phyloP scores from a whole-genome alignment of 2,329 filamentous ascomycete genomes.

The Lachnellula subtilissima region DNA sequence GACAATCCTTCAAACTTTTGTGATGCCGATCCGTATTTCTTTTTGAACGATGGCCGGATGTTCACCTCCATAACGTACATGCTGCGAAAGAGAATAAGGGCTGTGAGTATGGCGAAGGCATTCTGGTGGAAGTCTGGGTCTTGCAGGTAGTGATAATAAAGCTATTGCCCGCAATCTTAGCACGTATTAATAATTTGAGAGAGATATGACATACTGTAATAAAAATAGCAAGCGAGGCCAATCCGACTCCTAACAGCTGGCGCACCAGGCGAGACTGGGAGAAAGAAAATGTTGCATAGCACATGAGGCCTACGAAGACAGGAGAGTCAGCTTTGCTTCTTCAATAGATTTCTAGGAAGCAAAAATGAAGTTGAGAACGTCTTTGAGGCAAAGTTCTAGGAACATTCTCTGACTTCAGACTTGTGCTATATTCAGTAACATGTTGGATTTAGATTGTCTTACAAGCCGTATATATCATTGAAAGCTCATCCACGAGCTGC shows the following conservation, averaged over 20 bases:
- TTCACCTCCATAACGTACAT: slow-evolving; percentile 67
- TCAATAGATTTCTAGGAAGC: too few species aligned
- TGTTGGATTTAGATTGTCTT: too few species aligned
- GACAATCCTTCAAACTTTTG: slow-evolving; percentile 49
- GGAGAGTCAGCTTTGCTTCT: too few species aligned
- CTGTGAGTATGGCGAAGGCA: slow-evolving; percentile 60
- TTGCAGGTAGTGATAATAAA: slow-evolving; percentile 70
- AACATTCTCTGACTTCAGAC: too few species aligned
- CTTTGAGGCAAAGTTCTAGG: too few species aligned
- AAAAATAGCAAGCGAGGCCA: slow-evolving; percentile 49
- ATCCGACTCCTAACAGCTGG: slow-evolving; percentile 44
- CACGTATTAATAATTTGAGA: slow-evolving; percentile 50
- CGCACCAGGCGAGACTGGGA: slow-evolving; percentile 44
- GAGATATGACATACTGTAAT: slow-evolving; percentile 43
- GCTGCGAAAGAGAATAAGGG: slow-evolving; percentile 50
- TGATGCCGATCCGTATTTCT: slow-evolving; percentile 36
- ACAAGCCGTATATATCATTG: slow-evolving; percentile 69
- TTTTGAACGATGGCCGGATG: slow-evolving; percentile 48
- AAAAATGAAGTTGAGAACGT: too few species aligned
- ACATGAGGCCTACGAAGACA: slow-evolving; percentile 44
- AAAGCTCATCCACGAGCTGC: slow-evolving; percentile 66
- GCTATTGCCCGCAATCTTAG: slow-evolving; percentile 11
- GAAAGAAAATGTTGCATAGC: slow-evolving; percentile 64
- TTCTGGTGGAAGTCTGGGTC: slow-evolving; percentile 69
- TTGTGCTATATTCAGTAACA: too few species aligned